These are phyloP conservation scores for Gliomastix tumulicola DNA, from an alignment of 2,329 filamentous ascomycete species.

Conservation along the genomic window DNA sequence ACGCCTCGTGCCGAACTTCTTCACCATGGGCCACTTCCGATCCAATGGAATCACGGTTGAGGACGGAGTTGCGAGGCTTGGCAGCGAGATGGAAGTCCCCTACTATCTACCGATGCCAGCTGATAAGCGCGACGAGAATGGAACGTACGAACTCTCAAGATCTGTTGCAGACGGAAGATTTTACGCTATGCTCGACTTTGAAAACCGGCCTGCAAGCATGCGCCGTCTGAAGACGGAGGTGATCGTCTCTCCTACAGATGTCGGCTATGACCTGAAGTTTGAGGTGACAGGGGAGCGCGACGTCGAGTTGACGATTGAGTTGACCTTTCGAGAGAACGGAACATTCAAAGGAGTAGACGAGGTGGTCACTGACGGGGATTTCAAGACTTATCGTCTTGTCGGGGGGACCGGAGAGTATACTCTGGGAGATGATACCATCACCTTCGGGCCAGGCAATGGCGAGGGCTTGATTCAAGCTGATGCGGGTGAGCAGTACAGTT, in stretches of 20 bases:
- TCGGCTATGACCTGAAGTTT: conserved; percentile 8
- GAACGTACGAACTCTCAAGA: conserved; percentile 6
- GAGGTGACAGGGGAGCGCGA: conserved; percentile 10
- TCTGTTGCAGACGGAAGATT: conserved; percentile 9
- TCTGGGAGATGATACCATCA: conserved; percentile 7
- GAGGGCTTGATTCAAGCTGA: conserved; percentile 5
- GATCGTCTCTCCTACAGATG: conserved; percentile 5
- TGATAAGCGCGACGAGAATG: conserved; percentile 6
- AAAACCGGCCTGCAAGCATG: conserved; percentile 9
- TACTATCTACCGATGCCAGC: conserved; percentile 11
- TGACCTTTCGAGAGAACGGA: conserved; percentile 8
- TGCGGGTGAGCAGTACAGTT: conserved; percentile 11
- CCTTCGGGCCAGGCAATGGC: conserved; percentile 9
- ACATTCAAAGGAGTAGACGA: conserved; percentile 5
- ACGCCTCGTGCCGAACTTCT: conserved; percentile 10
- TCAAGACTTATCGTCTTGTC: conserved; percentile 7
- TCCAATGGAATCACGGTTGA: conserved; percentile 7
- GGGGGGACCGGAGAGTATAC: conserved; percentile 8
- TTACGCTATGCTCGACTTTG: conserved; percentile 11
- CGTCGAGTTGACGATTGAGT: conserved; percentile 11
- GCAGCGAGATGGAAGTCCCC: conserved; percentile 9
- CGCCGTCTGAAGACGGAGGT: conserved; percentile 9
- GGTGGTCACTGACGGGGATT: conserved; percentile 3
- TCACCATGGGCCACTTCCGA: conserved; percentile 12
- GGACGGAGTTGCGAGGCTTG: conserved; percentile 5